Evolutionary conservation across 2,329 filamentous ascomycete species (phyloP).

Genomic region (Ascosphaera apis): DNA sequence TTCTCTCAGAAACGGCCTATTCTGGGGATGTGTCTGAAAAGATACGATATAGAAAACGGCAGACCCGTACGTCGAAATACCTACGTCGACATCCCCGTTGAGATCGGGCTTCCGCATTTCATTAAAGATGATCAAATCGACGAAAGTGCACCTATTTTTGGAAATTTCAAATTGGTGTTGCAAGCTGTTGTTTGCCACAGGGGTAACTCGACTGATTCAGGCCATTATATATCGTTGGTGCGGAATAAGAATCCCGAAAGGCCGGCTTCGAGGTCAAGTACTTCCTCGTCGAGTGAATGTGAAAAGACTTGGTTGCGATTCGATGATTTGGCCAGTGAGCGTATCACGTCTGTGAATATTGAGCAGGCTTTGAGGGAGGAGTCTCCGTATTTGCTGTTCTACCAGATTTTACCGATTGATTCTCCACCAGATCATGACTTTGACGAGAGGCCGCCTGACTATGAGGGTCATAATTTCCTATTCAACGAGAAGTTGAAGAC

Average conservation of each 20-base stretch:
- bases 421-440: slow-evolving; percentile 20
- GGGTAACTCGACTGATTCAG: slow-evolving; percentile 62
- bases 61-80: slow-evolving; percentile 51
- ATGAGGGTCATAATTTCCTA: slow-evolving; percentile 5
- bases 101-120: slow-evolving; percentile 66
- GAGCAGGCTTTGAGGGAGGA: slow-evolving; percentile 58
- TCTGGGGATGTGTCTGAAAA: slow-evolving; percentile 77
- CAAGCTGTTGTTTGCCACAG: slow-evolving; percentile 87
- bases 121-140: slow-evolving; percentile 56
- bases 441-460: slow-evolving; percentile 9
- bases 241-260: slow-evolving; percentile 33
- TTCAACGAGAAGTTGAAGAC: slow-evolving; percentile 11
- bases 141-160: slow-evolving; percentile 43
- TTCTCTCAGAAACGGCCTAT: slow-evolving; percentile 66
- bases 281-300: slow-evolving; percentile 26
- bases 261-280: slow-evolving; percentile 8
- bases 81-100: slow-evolving; percentile 74
- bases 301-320: slow-evolving; percentile 73
- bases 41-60: slow-evolving; percentile 58
- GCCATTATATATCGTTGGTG: slow-evolving; percentile 76
- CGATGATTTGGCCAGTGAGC: slow-evolving; percentile 56
- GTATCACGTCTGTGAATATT: slow-evolving; percentile 57
- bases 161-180: slow-evolving; percentile 81
- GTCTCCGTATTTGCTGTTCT: slow-evolving; percentile 86
- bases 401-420: slow-evolving; percentile 74